A percentile compares a stretch with the other conserved stretches of the same genome.
phyloP scores from a whole-genome alignment of 83 land plant genomes.

The Diphasiastrum complanatum region DNA sequence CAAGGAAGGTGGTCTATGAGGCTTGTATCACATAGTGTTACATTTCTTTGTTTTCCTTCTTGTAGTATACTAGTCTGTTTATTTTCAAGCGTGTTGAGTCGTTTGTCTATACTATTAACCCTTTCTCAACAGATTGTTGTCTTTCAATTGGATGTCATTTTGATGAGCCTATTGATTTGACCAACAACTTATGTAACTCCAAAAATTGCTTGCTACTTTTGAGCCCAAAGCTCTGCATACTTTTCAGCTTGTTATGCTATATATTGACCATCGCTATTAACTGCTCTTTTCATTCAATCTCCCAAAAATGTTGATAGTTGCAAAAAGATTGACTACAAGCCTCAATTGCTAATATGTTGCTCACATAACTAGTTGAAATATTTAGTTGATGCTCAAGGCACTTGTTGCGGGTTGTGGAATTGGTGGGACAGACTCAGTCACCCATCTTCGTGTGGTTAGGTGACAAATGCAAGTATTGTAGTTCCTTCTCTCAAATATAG shows the following conservation, averaged over 20 bases:
- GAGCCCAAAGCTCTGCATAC: not conserved
- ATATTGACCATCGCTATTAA: too few relatives aligned
- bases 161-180: too few relatives aligned
- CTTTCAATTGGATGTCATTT: too few relatives aligned
- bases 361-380: not conserved
- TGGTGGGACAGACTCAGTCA: constrained; percentile 93
- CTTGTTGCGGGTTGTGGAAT: constrained; percentile 71
- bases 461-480: constrained; percentile 95
- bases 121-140: too few relatives aligned
- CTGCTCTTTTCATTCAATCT: too few relatives aligned
- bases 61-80: not conserved
- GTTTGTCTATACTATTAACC: constrained; percentile 16
- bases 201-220: too few relatives aligned
- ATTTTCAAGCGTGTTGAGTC: not conserved
- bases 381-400: not conserved
- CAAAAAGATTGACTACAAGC: too few relatives aligned
- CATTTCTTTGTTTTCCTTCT: constrained; percentile 5
- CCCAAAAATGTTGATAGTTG: too few relatives aligned
- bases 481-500: not conserved
- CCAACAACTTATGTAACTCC: too few relatives aligned
- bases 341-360: too few relatives aligned
- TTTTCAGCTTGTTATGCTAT: not conserved
- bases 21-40: constrained; percentile 90
- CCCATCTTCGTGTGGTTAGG: constrained; percentile 93
- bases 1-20: constrained; percentile 59